phyloP scores from a whole-genome alignment of 805 yeast species.

The Brettanomyces custersianus region DNA sequence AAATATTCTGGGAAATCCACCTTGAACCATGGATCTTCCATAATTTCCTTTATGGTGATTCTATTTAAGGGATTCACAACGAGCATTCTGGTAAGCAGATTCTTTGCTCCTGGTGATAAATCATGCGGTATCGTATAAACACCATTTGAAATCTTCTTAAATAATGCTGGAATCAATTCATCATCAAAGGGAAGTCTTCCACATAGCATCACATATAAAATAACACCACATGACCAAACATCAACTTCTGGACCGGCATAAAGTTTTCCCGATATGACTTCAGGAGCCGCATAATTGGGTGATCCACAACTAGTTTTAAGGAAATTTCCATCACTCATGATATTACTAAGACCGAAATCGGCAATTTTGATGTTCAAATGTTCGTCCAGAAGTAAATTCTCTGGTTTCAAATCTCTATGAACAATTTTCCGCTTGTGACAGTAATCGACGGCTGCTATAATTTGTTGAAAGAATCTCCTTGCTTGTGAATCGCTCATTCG shows the following conservation, averaged over 20 bases:
- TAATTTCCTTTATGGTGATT: constrained; percentile 84
- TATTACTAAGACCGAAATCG: constrained; percentile 88
- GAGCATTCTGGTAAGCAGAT: constrained; percentile 76
- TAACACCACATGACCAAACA: constrained; percentile 97
- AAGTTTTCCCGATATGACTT: constrained; percentile 86
- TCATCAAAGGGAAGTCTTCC: constrained; percentile 95
- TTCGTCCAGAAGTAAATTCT: constrained; percentile 82
- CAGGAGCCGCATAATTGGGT: constrained; percentile 97
- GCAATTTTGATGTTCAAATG: constrained; percentile 90
- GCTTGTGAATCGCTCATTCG: constrained; percentile 90
- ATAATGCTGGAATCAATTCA: constrained; percentile 88
- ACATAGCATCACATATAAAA: constrained; percentile 89
- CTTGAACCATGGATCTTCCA: constrained; percentile 92
- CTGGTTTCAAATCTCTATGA: constrained; percentile 95
- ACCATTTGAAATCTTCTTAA: constrained; percentile 88
- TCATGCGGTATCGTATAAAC: constrained; percentile 86
- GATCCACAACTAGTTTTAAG: constrained; percentile 93
- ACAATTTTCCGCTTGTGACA: constrained; percentile 96
- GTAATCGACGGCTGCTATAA: constrained; percentile 92
- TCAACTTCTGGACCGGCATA: constrained; percentile 98
- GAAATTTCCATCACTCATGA: constrained; percentile 96
- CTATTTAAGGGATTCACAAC: constrained; percentile 92
- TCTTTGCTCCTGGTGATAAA: constrained; percentile 77
- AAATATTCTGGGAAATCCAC: constrained; percentile 73
- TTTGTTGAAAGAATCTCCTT: constrained; percentile 89